These are phyloP conservation scores for Pleurozium schreberi DNA, from an alignment of 225 moss, liverwort and hornwort genomes.

Conservation along the genomic window DNA sequence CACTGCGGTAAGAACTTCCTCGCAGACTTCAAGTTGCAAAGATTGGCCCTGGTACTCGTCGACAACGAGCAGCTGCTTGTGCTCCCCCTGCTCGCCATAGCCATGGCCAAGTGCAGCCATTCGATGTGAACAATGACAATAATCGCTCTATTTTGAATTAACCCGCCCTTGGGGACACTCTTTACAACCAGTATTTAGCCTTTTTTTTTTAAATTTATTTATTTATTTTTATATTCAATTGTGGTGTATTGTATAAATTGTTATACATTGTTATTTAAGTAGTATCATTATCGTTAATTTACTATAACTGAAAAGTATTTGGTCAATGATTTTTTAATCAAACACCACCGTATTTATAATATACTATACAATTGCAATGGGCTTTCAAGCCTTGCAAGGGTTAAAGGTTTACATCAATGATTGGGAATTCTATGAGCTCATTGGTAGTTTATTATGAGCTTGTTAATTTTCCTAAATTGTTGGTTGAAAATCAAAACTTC, in stretches of 20 bases:
- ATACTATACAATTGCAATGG: no score
- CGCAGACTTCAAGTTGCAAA: conserved; percentile 23
- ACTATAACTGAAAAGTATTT: no score
- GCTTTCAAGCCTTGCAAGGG: no score
- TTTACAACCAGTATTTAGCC: no score
- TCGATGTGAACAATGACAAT: not conserved
- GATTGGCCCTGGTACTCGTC: conserved; percentile 35
- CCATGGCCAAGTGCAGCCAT: not conserved
- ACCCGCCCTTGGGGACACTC: no score
- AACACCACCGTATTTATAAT: no score
- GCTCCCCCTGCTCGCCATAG: conserved; percentile 16
- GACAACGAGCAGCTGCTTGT: conserved; percentile 23
- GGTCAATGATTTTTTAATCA: no score
- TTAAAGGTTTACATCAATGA: not conserved
- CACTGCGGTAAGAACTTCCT: conserved; percentile 20
- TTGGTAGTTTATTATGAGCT: not conserved
- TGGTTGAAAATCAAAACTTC: not conserved
- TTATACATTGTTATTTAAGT: no score
- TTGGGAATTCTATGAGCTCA: not conserved
- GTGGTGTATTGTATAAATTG: no score
- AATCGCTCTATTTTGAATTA: not conserved
- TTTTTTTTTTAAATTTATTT: no score
- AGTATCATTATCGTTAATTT: no score
- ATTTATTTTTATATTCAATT: no score
- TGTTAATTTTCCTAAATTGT: not conserved